Evolutionary conservation across 2,329 filamentous ascomycete genomes (phyloP).

Genomic region (Dothideomycetidae sp.): DNA sequence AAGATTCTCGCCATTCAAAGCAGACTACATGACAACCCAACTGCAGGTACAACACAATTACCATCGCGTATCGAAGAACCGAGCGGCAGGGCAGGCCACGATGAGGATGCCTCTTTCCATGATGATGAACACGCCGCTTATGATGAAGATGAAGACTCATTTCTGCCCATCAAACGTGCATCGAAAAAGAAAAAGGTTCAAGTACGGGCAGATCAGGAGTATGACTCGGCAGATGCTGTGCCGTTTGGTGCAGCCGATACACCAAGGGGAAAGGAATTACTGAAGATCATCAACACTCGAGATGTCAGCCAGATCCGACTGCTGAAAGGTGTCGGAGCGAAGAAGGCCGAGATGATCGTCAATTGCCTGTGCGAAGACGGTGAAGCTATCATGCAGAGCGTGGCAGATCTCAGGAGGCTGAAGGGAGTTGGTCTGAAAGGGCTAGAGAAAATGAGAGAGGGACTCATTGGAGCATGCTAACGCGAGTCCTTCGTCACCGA

Average conservation of each 20-base stretch:
- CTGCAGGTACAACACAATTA: background rate
- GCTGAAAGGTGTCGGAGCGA: conserved; percentile 56
- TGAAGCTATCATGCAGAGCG: conserved; percentile 16
- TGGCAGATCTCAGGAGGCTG: conserved; percentile 31
- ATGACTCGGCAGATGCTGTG: conserved; percentile 22
- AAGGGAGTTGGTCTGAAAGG: conserved; percentile 36
- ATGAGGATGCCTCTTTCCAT: conserved; percentile 11
- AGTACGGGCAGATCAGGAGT: conserved; percentile 5
- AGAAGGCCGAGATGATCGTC: conserved; percentile 48
- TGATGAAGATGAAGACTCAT: conserved; percentile 10
- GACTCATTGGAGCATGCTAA: conserved; percentile 17
- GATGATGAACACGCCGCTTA: conserved; percentile 5
- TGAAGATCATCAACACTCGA: conserved; percentile 60
- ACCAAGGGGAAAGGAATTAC: conserved; percentile 47
- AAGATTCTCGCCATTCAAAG: conserved; percentile 42
- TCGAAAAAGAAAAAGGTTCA: conserved; percentile 28
- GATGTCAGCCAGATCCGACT: conserved; percentile 51
- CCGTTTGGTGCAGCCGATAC: conserved; percentile 24
- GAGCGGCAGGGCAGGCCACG: conserved; percentile 1
- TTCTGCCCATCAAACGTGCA: conserved; percentile 8
- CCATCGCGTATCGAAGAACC: background rate
- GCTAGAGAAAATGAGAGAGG: conserved; percentile 37
- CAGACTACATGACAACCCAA: conserved; percentile 27
- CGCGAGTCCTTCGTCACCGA: too few species aligned
- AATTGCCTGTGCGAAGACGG: conserved; percentile 32